These are phyloP conservation scores for Geranium incanum DNA, from an alignment of 441 rosid species.

Conservation along the genomic window DNA sequence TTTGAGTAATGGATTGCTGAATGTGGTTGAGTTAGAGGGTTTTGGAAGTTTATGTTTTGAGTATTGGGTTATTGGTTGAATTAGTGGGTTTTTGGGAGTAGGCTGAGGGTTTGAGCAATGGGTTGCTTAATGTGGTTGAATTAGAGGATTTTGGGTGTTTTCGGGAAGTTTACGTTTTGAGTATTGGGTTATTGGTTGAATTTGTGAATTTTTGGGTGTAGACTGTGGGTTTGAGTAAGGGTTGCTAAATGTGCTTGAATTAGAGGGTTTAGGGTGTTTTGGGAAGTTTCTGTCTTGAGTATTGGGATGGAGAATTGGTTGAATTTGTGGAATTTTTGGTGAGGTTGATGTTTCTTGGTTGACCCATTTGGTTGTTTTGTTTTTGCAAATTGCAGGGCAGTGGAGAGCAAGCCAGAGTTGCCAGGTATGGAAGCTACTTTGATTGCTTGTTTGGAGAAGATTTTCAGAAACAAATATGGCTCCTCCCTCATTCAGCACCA, in stretches of 20 bases:
- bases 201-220: too few species aligned
- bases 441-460: conserved; percentile 61
- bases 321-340: neutral
- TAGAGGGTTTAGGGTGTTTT: neutral
- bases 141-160: neutral
- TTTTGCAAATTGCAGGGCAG: conserved; percentile 37
- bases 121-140: neutral
- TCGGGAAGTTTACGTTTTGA: too few species aligned
- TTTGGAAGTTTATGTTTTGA: neutral
- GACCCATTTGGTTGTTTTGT: neutral
- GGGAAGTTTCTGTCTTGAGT: neutral
- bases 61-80: neutral
- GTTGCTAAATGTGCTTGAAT: neutral
- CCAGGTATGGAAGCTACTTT: conserved; percentile 48
- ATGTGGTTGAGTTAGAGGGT: too few species aligned
- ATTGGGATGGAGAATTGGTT: neutral
- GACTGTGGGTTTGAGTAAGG: neutral
- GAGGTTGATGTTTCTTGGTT: neutral
- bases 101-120: neutral
- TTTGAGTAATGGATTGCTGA: conserved; percentile 6
- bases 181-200: too few species aligned
- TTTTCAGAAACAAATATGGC: conserved; percentile 69
- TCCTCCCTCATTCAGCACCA: conserved; percentile 67
- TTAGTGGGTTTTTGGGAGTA: neutral
- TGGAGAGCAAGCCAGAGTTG: conserved; percentile 49